Base-by-base conservation (phyloP, 31 red algal genomes). In the Odonthalia washingtoniensis region DNA sequence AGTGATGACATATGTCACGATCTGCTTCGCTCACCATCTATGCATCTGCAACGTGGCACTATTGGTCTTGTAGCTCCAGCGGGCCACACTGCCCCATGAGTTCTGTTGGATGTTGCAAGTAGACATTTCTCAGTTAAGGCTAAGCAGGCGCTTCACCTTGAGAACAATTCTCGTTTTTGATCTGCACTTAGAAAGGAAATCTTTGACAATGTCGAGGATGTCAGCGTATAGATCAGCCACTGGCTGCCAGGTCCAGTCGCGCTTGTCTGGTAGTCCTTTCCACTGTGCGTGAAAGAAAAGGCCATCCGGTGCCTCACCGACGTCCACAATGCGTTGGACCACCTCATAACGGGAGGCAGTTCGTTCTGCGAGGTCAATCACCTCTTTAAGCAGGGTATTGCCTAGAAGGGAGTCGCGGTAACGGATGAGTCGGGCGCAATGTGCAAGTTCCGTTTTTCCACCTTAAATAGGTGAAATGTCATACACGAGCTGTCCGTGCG, bases 191-290 rank as follows among this genome's bases (percentile, higher is more conserved):
- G 18, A 31, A 3, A 41, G 21, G 17, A 82, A 16, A 0, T 65
- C 53, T 14, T 1, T 26, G 39, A 40, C 78, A 6, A 65, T 82
- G 60, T 68, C 52, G n/a, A 2, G 57, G 3, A 66, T 9, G 1
- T 82, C 46, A 68, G 78, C 21, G 31, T 82, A 68, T 1, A 82
- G 46, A 2, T 26, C 46, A 24, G 46, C 21, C 1, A 66, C 37
- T 18, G 46, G 52, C 21, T 82, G 78, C 62, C 46, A 82, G n/a
- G 78, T 82, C 78, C 78, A 82, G 46, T 82, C 78, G 57, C 60
- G 3, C 34, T 82, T 68, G 78, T 82, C 78, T 42, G 78, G 60
- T 1, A 66, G 78, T n/a, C n/a, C n/a, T n/a, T n/a, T n/a, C n/a
- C n/a, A n/a, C n/a, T n/a, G n/a, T n/a, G n/a, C n/a, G n/a, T n/a